These are phyloP conservation scores for Hypoxylon sp. DNA, from an alignment of 2,329 filamentous ascomycete species.

Conservation along the genomic window DNA sequence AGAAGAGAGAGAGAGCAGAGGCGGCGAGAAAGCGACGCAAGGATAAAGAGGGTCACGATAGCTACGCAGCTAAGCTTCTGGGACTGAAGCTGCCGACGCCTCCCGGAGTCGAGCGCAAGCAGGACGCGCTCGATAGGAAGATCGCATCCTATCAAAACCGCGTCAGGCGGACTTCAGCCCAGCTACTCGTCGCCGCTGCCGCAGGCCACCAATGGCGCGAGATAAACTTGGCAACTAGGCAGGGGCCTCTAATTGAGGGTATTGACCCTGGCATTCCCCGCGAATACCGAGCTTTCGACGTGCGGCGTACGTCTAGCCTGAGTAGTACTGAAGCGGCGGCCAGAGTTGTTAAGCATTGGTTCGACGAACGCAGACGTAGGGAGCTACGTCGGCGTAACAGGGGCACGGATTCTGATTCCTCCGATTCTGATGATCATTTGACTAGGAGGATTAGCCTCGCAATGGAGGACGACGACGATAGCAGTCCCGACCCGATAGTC, in stretches of 20 bases:
- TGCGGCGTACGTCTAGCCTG: slow-evolving; percentile 31
- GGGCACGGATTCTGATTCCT: neutral
- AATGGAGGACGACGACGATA: slow-evolving; percentile 1
- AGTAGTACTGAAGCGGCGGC: slow-evolving; percentile 35
- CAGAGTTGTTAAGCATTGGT: slow-evolving; percentile 36
- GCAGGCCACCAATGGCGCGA: slow-evolving; percentile 42
- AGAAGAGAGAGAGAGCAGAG: slow-evolving; percentile 12
- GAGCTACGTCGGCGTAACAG: too few species aligned
- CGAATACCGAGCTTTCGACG: slow-evolving; percentile 27
- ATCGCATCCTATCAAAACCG: slow-evolving; percentile 31
- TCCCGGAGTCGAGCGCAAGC: slow-evolving; percentile 13
- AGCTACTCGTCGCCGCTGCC: slow-evolving; percentile 44
- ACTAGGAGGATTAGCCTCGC: slow-evolving; percentile 1
- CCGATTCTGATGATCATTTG: neutral
- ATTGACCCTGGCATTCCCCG: slow-evolving; percentile 18
- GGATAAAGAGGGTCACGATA: neutral
- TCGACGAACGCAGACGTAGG: slow-evolving; percentile 13
- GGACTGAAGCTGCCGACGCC: slow-evolving; percentile 22
- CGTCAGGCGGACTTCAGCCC: slow-evolving; percentile 38
- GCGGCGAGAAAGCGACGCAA: slow-evolving; percentile 2
- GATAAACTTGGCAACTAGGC: slow-evolving; percentile 26
- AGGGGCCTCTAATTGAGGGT: slow-evolving; percentile 23
- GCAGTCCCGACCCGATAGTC: neutral
- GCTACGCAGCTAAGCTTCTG: too few species aligned
- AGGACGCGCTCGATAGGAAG: slow-evolving; percentile 5